Percentiles rank a stretch among this genome's conserved stretches.
phyloP scores from a whole-genome alignment of 1,284 basidiomycete species.

The Clitocybe nebularis region DNA sequence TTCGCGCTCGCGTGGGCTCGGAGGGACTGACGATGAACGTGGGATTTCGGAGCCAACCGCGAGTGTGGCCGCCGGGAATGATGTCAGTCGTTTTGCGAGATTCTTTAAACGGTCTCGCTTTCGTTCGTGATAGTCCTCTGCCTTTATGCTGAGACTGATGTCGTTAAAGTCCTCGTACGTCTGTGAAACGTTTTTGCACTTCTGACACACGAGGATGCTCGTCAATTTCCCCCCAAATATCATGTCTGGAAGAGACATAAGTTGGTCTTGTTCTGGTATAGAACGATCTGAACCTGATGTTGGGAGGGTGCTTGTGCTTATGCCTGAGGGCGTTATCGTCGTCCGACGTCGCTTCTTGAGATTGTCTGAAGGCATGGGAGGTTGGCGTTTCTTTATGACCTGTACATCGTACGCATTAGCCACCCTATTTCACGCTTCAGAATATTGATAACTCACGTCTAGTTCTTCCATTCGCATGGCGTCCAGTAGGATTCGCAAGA shows the following conservation, averaged over 20 bases:
- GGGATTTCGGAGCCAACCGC: constrained; percentile 25
- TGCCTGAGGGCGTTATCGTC: constrained; percentile 21
- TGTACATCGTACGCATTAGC: constrained; percentile 23
- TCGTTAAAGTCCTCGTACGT: constrained; percentile 94
- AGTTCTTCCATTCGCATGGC: constrained; percentile 94
- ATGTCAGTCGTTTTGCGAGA: constrained; percentile 60
- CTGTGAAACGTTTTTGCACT: constrained; percentile 88
- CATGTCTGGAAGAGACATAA: constrained; percentile 80
- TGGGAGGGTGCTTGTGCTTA: not conserved
- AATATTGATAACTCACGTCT: constrained; percentile 56
- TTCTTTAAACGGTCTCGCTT: constrained; percentile 73
- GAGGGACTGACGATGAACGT: constrained; percentile 52
- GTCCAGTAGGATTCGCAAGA: constrained; percentile 84
- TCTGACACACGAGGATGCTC: constrained; percentile 89
- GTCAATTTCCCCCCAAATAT: constrained; percentile 87
- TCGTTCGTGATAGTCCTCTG: constrained; percentile 67
- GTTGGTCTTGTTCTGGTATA: constrained; percentile 41
- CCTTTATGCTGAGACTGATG: constrained; percentile 82
- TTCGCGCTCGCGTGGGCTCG: constrained; percentile 34
- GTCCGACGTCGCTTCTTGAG: constrained; percentile 38
- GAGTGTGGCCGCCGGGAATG: constrained; percentile 28
- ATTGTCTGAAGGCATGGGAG: constrained; percentile 32
- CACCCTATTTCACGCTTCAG: not conserved
- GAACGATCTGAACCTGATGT: constrained; percentile 7
- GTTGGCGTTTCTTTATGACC: constrained; percentile 78